These are phyloP conservation scores for Triticum aestivum DNA, from an alignment of 176 grass and related monocot genomes.

Conservation along the genomic window IWGSC_CS_RefSeq_v2.1 NC_057799.1:311634876-311635375, in stretches of 20 bases:
- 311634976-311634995: conserved; percentile 69
- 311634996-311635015: conserved; percentile 60
- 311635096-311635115: background rate
- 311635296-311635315: background rate
- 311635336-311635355: background rate
- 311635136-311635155: conserved; percentile 4
- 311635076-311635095: conserved; percentile 15
- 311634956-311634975: conserved; percentile 70
- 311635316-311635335: background rate
- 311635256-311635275: background rate
- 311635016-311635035: conserved; percentile 17
- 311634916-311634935: conserved; percentile 87
- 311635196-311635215: background rate
- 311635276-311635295: background rate
- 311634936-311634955: conserved; percentile 87
- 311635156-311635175: background rate
- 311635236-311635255: background rate
- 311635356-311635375: background rate
- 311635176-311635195: background rate
- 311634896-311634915: conserved; percentile 96
- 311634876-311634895: conserved; percentile 97
- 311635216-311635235: background rate
- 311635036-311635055: background rate
- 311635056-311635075: conserved; percentile 14
- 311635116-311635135: conserved; percentile 22